A percentile compares a stretch with the other conserved stretches of the same genome.
phyloP scores from a whole-genome alignment of 345 rosid species.

The Hibiscus mutabilis region DNA sequence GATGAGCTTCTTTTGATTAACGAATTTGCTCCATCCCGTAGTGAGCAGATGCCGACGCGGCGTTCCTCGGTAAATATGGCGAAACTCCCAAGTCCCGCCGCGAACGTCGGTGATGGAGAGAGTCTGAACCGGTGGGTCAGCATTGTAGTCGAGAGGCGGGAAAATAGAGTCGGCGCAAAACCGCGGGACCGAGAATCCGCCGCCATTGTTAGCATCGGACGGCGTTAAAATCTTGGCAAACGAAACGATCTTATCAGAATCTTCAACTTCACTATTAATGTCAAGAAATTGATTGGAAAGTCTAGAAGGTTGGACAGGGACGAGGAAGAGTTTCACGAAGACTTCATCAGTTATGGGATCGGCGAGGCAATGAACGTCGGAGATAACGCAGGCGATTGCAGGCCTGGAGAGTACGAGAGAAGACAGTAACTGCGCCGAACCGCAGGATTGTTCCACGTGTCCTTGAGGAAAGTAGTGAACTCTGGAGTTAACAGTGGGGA shows the following conservation, averaged over 20 bases:
- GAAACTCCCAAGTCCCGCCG: slow-evolving; percentile 64
- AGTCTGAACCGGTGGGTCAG: slow-evolving; percentile 79
- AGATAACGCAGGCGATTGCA: slow-evolving; percentile 37
- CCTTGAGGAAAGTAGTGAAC: slow-evolving; percentile 91
- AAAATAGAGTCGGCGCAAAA: slow-evolving; percentile 85
- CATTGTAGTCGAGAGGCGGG: slow-evolving; percentile 67
- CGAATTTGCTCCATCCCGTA: slow-evolving; percentile 97
- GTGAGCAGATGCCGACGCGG: slow-evolving; percentile 84
- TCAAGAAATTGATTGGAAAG: neutral
- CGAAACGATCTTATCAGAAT: slow-evolving; percentile 33
- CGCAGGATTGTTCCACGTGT: slow-evolving; percentile 56
- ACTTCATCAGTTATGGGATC: slow-evolving; percentile 80
- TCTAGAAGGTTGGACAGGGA: slow-evolving; percentile 16
- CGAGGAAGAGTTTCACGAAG: slow-evolving; percentile 42
- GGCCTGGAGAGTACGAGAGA: slow-evolving; percentile 23
- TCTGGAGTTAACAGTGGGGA: slow-evolving; percentile 53
- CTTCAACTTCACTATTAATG: slow-evolving; percentile 16
- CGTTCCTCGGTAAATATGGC: slow-evolving; percentile 86
- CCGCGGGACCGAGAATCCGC: slow-evolving; percentile 93
- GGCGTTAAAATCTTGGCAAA: slow-evolving; percentile 76
- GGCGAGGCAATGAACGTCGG: slow-evolving; percentile 49
- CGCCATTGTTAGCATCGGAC: slow-evolving; percentile 93
- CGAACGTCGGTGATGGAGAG: slow-evolving; percentile 61
- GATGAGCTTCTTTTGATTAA: slow-evolving; percentile 72
- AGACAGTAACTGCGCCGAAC: slow-evolving; percentile 22